These are phyloP conservation scores for maize (Zea mays) DNA, from an alignment of 176 grass and related monocot species.

Conservation along the genomic window Zm-B73-REFERENCE-NAM-5.0 NC_050098.1:197509501-197510000, in stretches of 20 bases:
- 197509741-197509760: slow-evolving; percentile 92
- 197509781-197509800: slow-evolving; percentile 33
- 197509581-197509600: not conserved
- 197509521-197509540: slow-evolving; percentile 19
- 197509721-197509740: slow-evolving; percentile 96
- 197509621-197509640: not conserved
- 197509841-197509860: slow-evolving; percentile 93
- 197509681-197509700: slow-evolving; percentile 99
- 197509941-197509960: slow-evolving; percentile 91
- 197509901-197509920: slow-evolving; percentile 90
- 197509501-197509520: not conserved
- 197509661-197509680: slow-evolving; percentile 88
- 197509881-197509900: slow-evolving; percentile 93
- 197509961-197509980: slow-evolving; percentile 92
- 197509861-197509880: slow-evolving; percentile 96
- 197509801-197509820: slow-evolving; percentile 21
- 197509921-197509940: slow-evolving; percentile 87
- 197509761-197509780: slow-evolving; percentile 38
- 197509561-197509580: not conserved
- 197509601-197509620: not conserved
- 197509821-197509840: slow-evolving; percentile 23
- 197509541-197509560: not conserved
- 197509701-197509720: slow-evolving; percentile 89
- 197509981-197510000: slow-evolving; percentile 18
- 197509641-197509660: slow-evolving; percentile 21